A percentile compares a stretch with the other conserved stretches of the same genome.
These are phyloP conservation scores for Suillus discolor DNA, from an alignment of 768 basidiomycete genomes.

Conservation along the genomic window DNA sequence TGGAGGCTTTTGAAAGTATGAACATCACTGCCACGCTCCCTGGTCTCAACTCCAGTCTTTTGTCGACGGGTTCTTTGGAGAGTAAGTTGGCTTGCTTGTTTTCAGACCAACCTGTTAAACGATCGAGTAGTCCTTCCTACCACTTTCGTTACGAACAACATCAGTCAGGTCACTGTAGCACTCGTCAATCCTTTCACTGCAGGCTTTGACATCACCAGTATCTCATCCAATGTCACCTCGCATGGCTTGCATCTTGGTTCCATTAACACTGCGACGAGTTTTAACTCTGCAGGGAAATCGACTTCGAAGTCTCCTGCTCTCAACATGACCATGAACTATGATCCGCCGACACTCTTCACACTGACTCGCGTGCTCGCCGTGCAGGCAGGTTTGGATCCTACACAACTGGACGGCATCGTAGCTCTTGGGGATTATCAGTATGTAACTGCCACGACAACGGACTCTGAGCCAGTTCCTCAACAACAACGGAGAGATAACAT, in stretches of 20 bases:
- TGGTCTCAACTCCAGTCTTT: slow-evolving; percentile 56
- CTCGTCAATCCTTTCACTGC: slow-evolving; percentile 72
- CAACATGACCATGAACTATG: slow-evolving; percentile 65
- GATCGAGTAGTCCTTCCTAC: slow-evolving; percentile 54
- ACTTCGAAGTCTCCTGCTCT: slow-evolving; percentile 60
- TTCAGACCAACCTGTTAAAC: slow-evolving; percentile 1
- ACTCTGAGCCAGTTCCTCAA: slow-evolving; percentile 31
- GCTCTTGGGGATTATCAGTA: slow-evolving; percentile 68
- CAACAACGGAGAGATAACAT: slow-evolving; percentile 43
- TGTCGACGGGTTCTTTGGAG: slow-evolving; percentile 56
- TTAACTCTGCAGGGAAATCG: slow-evolving; percentile 53
- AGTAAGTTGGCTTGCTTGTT: slow-evolving; percentile 35
- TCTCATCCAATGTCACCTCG: slow-evolving; percentile 61
- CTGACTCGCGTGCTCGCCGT: slow-evolving; percentile 68
- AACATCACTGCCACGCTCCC: slow-evolving; percentile 59
- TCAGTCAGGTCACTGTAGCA: slow-evolving; percentile 63
- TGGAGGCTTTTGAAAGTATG: slow-evolving; percentile 62
- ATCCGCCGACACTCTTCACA: slow-evolving; percentile 69
- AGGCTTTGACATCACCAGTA: slow-evolving; percentile 55
- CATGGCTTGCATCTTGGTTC: slow-evolving; percentile 64
- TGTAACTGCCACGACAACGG: slow-evolving; percentile 36
- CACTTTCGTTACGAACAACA: slow-evolving; percentile 62
- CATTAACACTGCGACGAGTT: slow-evolving; percentile 55
- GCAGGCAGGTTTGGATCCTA: slow-evolving; percentile 59
- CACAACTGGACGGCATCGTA: slow-evolving; percentile 69